These are phyloP conservation scores for Sisymbrium altissimum DNA, from an alignment of 345 rosid species.

Conservation along the genomic window DNA sequence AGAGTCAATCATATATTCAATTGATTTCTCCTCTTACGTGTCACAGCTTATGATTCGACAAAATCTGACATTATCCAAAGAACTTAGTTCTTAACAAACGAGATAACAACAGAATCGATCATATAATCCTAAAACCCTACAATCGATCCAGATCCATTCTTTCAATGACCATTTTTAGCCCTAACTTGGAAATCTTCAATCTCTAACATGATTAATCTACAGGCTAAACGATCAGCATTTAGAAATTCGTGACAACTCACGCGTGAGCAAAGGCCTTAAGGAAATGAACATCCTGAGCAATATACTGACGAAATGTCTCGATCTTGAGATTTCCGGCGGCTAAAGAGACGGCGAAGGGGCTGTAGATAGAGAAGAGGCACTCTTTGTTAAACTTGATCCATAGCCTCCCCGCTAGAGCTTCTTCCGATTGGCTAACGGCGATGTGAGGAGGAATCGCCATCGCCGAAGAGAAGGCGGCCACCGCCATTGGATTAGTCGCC, in stretches of 20 bases:
- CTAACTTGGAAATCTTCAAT: background rate
- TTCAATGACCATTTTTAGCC: background rate
- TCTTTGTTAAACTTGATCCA: conserved; percentile 77
- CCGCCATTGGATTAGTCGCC: conserved; percentile 38
- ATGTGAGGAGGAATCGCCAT: conserved; percentile 38
- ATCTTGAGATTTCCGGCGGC: conserved; percentile 79
- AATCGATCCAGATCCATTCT: conserved; percentile 14
- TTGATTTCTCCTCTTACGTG: background rate
- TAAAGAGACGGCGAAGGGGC: conserved; percentile 68
- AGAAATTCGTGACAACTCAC: conserved; percentile 41
- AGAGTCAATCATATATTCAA: background rate
- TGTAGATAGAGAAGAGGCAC: conserved; percentile 60
- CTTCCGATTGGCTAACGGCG: conserved; percentile 35
- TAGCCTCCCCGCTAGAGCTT: conserved; percentile 53
- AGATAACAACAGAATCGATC: background rate
- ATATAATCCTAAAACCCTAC: background rate
- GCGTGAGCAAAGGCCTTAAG: conserved; percentile 88
- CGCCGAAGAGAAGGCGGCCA: conserved; percentile 24
- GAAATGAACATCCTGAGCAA: conserved; percentile 80
- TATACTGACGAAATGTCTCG: conserved; percentile 67
- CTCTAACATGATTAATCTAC: background rate
- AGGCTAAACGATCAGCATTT: background rate
- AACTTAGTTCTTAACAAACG: background rate
- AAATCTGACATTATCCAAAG: background rate
- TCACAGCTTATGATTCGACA: background rate